These are phyloP conservation scores for Centaurea solstitialis DNA, from an alignment of 129 eudicot species.

Conservation along the genomic window DNA sequence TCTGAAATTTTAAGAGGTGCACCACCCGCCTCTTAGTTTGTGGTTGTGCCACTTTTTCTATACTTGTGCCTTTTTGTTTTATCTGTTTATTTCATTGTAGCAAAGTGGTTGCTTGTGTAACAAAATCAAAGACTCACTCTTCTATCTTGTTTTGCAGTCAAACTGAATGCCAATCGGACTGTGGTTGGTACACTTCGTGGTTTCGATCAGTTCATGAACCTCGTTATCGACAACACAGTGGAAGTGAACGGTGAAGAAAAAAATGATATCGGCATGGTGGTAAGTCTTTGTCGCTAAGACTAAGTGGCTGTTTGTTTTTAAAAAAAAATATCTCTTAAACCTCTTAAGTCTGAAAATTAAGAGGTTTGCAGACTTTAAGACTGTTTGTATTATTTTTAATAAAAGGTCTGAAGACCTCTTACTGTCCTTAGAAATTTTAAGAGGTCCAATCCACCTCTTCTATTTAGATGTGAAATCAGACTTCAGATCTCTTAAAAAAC, in stretches of 20 bases:
- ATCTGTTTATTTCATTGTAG: background rate
- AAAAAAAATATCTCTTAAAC: no score
- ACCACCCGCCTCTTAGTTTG: background rate
- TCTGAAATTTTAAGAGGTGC: no score
- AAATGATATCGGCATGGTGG: constrained; percentile 97
- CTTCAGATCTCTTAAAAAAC: no score
- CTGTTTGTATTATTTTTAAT: no score
- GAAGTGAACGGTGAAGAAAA: constrained; percentile 75
- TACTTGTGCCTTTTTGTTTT: background rate
- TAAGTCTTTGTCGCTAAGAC: constrained; percentile 28
- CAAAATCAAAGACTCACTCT: background rate
- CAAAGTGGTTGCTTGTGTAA: background rate
- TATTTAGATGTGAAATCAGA: no score
- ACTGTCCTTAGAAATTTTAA: no score
- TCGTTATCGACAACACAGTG: constrained; percentile 56
- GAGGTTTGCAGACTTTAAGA: no score
- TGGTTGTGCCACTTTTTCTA: background rate
- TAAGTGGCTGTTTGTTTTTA: background rate
- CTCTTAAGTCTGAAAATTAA: no score
- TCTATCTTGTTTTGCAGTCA: constrained; percentile 38
- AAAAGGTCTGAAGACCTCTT: no score
- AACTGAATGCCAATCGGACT: constrained; percentile 56
- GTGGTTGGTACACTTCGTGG: constrained; percentile 61
- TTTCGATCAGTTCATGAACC: constrained; percentile 61
- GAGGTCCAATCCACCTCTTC: no score